A percentile compares a stretch with the other conserved stretches of the same genome.
These are phyloP conservation scores for Malus asiatica DNA, from an alignment of 306 rosid genomes.

Conservation along the genomic window DNA sequence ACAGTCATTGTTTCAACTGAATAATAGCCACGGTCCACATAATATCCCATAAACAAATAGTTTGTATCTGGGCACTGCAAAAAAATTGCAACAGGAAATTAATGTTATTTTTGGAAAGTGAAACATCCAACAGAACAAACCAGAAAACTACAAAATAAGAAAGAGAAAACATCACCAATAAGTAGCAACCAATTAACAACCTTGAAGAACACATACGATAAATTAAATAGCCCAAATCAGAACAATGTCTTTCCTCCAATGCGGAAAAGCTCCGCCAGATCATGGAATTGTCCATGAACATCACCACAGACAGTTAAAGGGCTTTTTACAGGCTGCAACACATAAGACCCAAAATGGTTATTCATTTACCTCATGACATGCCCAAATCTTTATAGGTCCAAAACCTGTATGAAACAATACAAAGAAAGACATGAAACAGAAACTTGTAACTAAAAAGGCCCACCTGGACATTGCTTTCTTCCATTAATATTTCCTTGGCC, in stretches of 20 bases:
- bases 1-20: conserved; percentile 95
- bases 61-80: conserved; percentile 97
- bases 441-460: not conserved
- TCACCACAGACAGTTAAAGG: conserved; percentile 94
- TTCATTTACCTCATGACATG: conserved; percentile 1
- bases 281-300: conserved; percentile 96
- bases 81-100: conserved; percentile 16
- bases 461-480: conserved; percentile 97
- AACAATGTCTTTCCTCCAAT: conserved; percentile 86
- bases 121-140: conserved; percentile 1
- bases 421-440: too few species aligned
- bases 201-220: not conserved
- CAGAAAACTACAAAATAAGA: not conserved
- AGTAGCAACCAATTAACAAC: not conserved
- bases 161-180: not conserved
- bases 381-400: conserved; percentile 11
- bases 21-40: conserved; percentile 96
- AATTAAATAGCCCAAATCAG: conserved; percentile 9
- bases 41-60: conserved; percentile 96
- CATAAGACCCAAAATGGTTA: conserved; percentile 15
- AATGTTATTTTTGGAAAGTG: conserved; percentile 2
- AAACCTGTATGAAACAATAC: not conserved
- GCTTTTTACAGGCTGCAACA: conserved; percentile 85
- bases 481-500: conserved; percentile 94
- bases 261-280: conserved; percentile 95